phyloP scores from a whole-genome alignment of 2,329 filamentous ascomycete genomes.

The Macrophomina pseudophaseolina region DNA sequence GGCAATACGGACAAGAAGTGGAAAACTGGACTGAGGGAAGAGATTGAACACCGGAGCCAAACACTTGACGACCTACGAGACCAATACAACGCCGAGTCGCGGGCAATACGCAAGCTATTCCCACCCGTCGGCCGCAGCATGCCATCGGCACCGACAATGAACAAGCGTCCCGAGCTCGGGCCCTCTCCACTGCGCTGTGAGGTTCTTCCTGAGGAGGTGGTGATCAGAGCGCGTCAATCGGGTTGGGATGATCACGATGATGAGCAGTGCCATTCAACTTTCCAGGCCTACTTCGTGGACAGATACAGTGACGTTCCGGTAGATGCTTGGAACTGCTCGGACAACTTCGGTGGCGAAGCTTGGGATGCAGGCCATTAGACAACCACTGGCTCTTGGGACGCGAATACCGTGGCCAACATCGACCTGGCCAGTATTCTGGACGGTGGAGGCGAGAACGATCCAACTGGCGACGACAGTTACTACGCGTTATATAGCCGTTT shows the following conservation, averaged over 20 bases:
- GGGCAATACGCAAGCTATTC: not conserved
- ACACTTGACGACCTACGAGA: not conserved
- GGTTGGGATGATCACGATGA: not conserved
- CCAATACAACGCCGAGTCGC: constrained; percentile 1
- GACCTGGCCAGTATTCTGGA: not conserved
- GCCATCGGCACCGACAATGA: not conserved
- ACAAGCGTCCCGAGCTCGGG: constrained; percentile 27
- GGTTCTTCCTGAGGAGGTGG: constrained; percentile 33
- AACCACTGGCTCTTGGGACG: not conserved
- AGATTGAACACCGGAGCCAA: not conserved
- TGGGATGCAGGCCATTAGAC: not conserved
- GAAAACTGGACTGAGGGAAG: not conserved
- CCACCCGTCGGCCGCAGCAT: not conserved
- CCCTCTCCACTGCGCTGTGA: constrained; percentile 32
- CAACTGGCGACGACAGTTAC: constrained; percentile 6
- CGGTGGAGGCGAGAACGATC: not conserved
- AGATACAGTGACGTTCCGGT: constrained; percentile 3
- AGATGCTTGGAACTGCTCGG: not conserved
- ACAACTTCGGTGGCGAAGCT: not conserved
- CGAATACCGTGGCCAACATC: not conserved
- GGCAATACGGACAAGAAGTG: not conserved
- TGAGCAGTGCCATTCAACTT: constrained; percentile 7
- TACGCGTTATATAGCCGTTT: constrained; percentile 4
- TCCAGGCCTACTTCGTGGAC: constrained; percentile 27
- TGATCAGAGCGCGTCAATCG: not conserved